Evolutionary conservation across 2,329 filamentous ascomycete species (phyloP).

Genomic region (Colletotrichum truncatum): DNA sequence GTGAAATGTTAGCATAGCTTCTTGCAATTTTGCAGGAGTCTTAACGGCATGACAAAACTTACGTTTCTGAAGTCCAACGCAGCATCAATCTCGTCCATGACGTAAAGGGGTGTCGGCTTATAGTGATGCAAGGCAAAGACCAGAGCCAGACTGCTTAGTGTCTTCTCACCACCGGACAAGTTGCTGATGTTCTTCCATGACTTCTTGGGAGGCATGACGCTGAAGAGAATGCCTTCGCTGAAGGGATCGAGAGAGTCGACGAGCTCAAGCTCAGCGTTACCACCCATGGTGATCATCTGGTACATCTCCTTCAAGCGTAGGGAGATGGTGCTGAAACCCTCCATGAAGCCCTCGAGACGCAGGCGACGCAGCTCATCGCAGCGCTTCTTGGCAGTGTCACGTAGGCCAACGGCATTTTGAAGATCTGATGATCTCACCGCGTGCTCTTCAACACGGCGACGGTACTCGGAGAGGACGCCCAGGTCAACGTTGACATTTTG

Average conservation of each 20-base stretch:
- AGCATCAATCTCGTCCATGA: constrained; percentile 99
- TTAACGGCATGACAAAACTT: no score
- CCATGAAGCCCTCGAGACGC: constrained; percentile 97
- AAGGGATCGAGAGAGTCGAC: constrained; percentile 97
- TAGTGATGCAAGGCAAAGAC: constrained; percentile 99
- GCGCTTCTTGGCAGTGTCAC: constrained; percentile 89
- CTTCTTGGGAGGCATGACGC: constrained; percentile 99
- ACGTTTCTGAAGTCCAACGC: constrained; percentile 98
- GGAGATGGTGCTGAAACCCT: constrained; percentile 94
- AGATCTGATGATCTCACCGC: constrained; percentile 85
- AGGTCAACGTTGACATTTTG: constrained; percentile 90
- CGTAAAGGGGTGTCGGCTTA: constrained; percentile 95
- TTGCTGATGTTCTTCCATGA: constrained; percentile 99
- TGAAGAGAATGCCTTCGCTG: constrained; percentile 95
- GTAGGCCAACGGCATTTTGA: constrained; percentile 76
- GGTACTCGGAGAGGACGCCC: constrained; percentile 87
- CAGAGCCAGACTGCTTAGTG: constrained; percentile 87
- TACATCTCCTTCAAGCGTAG: constrained; percentile 99
- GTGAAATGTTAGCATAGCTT: constrained; percentile 18
- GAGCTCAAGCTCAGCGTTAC: constrained; percentile 95
- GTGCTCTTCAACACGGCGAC: constrained; percentile 85
- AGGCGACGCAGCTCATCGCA: constrained; percentile 91
- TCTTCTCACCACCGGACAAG: constrained; percentile 96
- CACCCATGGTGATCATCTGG: constrained; percentile 99
- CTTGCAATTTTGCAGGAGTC: no score